phyloP scores from a whole-genome alignment of 2,329 filamentous ascomycete genomes.

The Dactylellina leptospora region DNA sequence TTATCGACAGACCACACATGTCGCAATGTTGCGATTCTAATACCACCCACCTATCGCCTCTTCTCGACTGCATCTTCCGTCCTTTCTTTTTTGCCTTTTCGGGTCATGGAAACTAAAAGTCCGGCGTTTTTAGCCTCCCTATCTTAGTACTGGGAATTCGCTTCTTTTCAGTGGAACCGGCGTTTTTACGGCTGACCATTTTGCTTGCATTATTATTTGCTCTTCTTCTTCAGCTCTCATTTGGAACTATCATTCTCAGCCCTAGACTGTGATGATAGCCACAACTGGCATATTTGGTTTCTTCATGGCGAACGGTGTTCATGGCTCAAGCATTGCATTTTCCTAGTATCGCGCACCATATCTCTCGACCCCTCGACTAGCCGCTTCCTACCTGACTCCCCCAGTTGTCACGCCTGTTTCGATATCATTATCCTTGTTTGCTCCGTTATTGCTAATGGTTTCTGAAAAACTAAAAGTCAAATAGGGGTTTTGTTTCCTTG shows the following conservation, averaged over 20 bases:
- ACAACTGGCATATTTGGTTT: slow-evolving; percentile 8
- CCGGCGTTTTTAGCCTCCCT: slow-evolving; percentile 27
- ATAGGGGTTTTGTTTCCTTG: no score
- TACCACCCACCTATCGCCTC: background rate
- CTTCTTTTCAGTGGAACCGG: slow-evolving; percentile 24
- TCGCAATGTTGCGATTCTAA: background rate
- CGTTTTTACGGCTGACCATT: slow-evolving; percentile 36
- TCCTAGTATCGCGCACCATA: no score
- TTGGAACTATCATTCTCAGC: background rate
- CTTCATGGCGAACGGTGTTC: slow-evolving; percentile 29
- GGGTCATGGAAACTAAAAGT: slow-evolving; percentile 34
- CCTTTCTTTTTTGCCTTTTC: background rate
- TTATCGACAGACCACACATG: background rate
- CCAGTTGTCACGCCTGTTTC: no score
- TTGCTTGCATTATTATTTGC: slow-evolving; percentile 13
- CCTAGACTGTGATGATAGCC: slow-evolving; percentile 17
- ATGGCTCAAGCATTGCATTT: background rate
- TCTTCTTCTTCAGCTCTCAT: background rate
- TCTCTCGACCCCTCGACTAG: no score
- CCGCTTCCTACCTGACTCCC: no score
- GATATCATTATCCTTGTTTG: background rate
- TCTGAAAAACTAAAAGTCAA: no score
- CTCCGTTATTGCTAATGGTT: no score
- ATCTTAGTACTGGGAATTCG: slow-evolving; percentile 9
- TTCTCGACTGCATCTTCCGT: background rate